Evolutionary conservation across 129 eudicot species (phyloP), one percentile per base, ranked within the genome.

Genomic region (Oenanthe sinensis): DNA sequence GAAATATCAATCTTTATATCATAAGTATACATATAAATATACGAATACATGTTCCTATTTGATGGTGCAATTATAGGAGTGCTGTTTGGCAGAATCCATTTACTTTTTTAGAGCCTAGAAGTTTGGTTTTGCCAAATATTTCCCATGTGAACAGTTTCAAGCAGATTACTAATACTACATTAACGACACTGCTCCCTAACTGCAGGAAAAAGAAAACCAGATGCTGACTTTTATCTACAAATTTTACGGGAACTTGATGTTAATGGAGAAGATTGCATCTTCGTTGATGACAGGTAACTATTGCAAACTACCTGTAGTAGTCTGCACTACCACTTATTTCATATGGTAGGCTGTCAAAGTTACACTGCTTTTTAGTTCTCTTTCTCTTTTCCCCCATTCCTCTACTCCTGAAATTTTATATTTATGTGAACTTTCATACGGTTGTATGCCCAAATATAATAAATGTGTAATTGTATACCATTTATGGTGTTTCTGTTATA

Each of bases 151-250:
- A 55, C 2, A 22, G 55, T 83, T 79, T 75, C 45, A 74, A 50
- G 75, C 77, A 37, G 40, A 47, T 70, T 49, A 55, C 52, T 30
- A 28, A 40, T 17, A 42, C 42, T 42, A 71, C 50, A 8, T 42
- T 55, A 40, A 43, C 3, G 37, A 24, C 22, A 45, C 81, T 70
- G 49, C 46, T 71, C 58, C 50, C 49, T 77, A 52, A 79, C 46
- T 84, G 63, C 77, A 94, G 98, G 98, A 79, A 94, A 94, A 85
- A 84, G 97, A 83, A 94, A 94, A 79, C 98, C 98, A 62, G 93
- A 94, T 75, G 91, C 92, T 69, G 89, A 71, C 33, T 90, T 91
- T 76, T 94, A 91, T 81, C 20, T 72, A 71, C 93, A 94, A 79
- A 92, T 83, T 78, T 8, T 88, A 78, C 83, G 81, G 84, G 85